These are phyloP conservation scores for Scleromitrula shiraiana DNA, from an alignment of 2,329 filamentous ascomycete genomes.

Conservation along the genomic window DNA sequence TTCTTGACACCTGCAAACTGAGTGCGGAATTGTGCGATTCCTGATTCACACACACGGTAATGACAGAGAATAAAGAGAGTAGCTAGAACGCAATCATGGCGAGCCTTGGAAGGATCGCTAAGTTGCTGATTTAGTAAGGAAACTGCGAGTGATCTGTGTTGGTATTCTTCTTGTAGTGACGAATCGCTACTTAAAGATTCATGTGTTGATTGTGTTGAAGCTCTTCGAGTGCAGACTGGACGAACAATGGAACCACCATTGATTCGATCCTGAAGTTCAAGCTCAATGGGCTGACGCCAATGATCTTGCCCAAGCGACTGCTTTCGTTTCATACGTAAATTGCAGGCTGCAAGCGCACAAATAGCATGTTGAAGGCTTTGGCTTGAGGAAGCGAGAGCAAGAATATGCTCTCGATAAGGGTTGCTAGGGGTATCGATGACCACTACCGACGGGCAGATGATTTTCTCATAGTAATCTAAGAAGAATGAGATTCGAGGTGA, in stretches of 20 bases:
- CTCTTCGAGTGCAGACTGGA: slow-evolving; percentile 16
- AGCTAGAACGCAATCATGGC: slow-evolving; percentile 79
- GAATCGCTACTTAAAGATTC: slow-evolving; percentile 41
- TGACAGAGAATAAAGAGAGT: slow-evolving; percentile 83
- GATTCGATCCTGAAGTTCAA: slow-evolving; percentile 28
- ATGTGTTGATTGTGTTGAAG: slow-evolving; percentile 26
- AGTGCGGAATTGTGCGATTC: slow-evolving; percentile 85
- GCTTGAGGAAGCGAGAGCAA: slow-evolving; percentile 69
- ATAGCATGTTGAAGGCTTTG: slow-evolving; percentile 87
- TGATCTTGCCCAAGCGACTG: slow-evolving; percentile 50
- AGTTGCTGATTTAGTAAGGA: slow-evolving; percentile 77
- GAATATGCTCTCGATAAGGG: slow-evolving; percentile 76
- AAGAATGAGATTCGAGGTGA: slow-evolving; percentile 78
- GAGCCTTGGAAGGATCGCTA: slow-evolving; percentile 64
- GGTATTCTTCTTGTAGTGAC: slow-evolving; percentile 69
- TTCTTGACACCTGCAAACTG: slow-evolving; percentile 92
- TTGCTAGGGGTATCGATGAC: slow-evolving; percentile 82
- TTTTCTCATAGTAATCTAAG: slow-evolving; percentile 88
- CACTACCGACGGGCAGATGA: slow-evolving; percentile 86
- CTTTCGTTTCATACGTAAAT: slow-evolving; percentile 75
- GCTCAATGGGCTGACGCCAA: slow-evolving; percentile 35
- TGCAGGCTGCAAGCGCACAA: slow-evolving; percentile 81
- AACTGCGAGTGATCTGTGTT: slow-evolving; percentile 74
- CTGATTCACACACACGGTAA: slow-evolving; percentile 89
- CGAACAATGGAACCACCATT: slow-evolving; percentile 17